Conservation (phyloP, 2,329 filamentous ascomycete species). For the Pezicula radicicola region DNA sequence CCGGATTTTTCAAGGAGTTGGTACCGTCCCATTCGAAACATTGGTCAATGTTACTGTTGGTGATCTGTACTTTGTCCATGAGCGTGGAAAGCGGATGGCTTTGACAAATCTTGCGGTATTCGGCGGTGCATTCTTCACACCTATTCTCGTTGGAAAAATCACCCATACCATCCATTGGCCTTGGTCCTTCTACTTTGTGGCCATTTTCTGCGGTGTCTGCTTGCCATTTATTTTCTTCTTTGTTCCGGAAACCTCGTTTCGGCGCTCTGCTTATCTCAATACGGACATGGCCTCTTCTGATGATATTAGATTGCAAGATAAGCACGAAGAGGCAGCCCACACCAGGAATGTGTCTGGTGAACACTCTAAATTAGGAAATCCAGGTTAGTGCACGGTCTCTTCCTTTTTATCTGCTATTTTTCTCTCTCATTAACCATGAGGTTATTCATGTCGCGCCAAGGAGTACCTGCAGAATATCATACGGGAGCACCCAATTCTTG, state of each 20-base stretch:
- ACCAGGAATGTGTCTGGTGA: background rate
- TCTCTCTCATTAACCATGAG: no score
- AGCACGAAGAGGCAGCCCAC: background rate
- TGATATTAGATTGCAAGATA: conserved; percentile 5
- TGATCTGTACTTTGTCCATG: conserved; percentile 86
- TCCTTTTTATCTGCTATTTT: no score
- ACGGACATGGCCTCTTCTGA: conserved; percentile 53
- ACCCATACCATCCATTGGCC: conserved; percentile 73
- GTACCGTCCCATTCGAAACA: conserved; percentile 84
- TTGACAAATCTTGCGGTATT: conserved; percentile 69
- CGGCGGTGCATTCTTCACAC: conserved; percentile 72
- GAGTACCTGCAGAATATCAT: no score
- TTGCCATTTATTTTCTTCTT: conserved; percentile 73
- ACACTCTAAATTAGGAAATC: no score
- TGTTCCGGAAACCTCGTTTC: conserved; percentile 81
- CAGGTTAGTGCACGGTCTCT: no score
- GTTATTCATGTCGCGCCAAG: no score
- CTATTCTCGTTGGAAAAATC: conserved; percentile 88
- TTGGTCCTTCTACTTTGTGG: conserved; percentile 86
- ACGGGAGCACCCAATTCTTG: no score
- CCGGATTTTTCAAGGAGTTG: conserved; percentile 81
- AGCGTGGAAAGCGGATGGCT: conserved; percentile 85
- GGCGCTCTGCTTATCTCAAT: conserved; percentile 63
- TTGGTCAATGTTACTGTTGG: conserved; percentile 86
- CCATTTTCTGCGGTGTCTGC: conserved; percentile 73